Percentiles rank a stretch among this genome's conserved stretches.
Conservation (phyloP, 805 yeast genomes). For the Kuraishia piskuri region DNA sequence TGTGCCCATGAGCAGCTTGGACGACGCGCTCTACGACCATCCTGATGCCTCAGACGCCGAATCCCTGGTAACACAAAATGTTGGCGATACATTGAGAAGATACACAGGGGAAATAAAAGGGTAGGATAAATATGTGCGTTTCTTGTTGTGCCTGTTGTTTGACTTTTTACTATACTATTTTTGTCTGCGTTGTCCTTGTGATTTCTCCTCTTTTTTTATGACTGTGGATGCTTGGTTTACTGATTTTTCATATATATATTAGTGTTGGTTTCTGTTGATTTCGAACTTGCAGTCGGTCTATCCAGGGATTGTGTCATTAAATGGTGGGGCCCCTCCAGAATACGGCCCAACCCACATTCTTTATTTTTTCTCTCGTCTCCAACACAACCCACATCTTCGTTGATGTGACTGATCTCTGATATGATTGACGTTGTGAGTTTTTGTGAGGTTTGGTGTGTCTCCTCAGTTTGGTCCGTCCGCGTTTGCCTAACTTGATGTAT, state of each 20-base stretch:
- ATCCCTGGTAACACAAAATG: slow-evolving; percentile 21
- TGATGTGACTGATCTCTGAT: background rate
- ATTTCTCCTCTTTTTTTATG: background rate
- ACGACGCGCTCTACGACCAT: slow-evolving; percentile 7
- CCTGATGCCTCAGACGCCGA: slow-evolving; percentile 9
- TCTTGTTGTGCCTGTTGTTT: slow-evolving; percentile 8
- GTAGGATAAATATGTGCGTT: slow-evolving; percentile 8
- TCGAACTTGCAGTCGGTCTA: background rate
- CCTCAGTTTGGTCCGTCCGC: background rate
- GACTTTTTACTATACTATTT: slow-evolving; percentile 1
- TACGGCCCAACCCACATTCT: too few relatives aligned
- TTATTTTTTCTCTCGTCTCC: background rate
- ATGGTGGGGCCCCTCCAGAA: background rate
- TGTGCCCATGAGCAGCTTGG: background rate
- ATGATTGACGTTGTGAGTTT: too few relatives aligned
- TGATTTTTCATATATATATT: background rate
- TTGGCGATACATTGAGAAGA: slow-evolving; percentile 24
- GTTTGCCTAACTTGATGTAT: background rate
- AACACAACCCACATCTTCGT: background rate
- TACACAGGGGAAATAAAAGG: slow-evolving; percentile 19
- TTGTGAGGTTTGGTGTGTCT: background rate
- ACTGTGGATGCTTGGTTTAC: slow-evolving; percentile 2
- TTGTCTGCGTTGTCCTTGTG: background rate
- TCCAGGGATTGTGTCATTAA: background rate
- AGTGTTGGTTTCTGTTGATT: background rate